Base-by-base conservation (phyloP, 805 yeast species). In the Schizosaccharomyces osmophilus region DNA sequence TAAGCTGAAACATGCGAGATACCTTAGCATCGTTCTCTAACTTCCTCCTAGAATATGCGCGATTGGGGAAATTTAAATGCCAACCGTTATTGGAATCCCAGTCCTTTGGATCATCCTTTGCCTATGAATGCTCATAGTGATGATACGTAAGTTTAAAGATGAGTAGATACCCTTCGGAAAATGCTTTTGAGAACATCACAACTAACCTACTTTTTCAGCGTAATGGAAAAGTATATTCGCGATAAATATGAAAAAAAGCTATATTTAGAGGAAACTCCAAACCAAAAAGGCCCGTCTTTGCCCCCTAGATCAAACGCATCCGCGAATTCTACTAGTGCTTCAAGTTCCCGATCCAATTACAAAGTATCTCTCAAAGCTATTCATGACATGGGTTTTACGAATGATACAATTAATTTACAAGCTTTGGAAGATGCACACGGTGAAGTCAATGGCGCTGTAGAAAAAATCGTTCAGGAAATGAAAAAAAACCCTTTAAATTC, bases 51-150 rank as follows among this genome's bases (percentile, higher is more conserved):
- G 42, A 45, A 55, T 17, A 62, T 62, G 64, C 15, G 36, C n/a
- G 19, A 48, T 54, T 62, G 63, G 64, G 64, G 64, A 32, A 62
- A 62, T 41, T n/a, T 42, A 29, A 43, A 55, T 29, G 63, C 64
- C 4, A 62, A 62, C 39, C 61, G 61, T 17, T 62, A 62, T 48
- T 62, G 58, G 59, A 62, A 61, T 26, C 64, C 64, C n/a, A 22
- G 62, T 26, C 64, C 63, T 13, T 24, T 29, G 19, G 42, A 57
- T 15, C 48, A 57, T 31, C 63, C 63, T 8, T n/a, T 55, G 4
- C 64, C 64, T 58, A 61, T 57, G 22, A 48, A 36, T 17, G 61
- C 63, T 39, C 60, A 41, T 8, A 61, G 62, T 22, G 63, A 62
- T 55, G 63, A 62, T 32, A 42, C n/a, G 55, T 48, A 48, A n/a